phyloP scores from a whole-genome alignment of 2,329 filamentous ascomycete species.

The Exophiala mesophila region DNA sequence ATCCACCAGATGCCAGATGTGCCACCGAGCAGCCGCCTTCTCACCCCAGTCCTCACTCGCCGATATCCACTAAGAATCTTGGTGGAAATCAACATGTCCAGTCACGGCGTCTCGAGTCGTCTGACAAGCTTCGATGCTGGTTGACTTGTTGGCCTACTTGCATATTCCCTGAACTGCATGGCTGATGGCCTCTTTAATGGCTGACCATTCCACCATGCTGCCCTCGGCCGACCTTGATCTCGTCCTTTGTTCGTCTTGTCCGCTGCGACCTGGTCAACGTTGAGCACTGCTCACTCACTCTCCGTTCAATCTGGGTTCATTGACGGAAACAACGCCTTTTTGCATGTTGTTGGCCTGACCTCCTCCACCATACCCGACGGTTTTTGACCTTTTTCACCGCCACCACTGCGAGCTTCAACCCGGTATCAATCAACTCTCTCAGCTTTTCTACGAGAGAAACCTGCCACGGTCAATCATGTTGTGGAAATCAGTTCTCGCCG shows the following conservation, averaged over 20 bases:
- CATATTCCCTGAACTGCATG: too few relatives aligned
- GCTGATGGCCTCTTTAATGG: not conserved
- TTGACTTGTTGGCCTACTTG: constrained; percentile 4
- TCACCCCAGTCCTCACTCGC: too few relatives aligned
- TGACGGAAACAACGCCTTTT: too few relatives aligned
- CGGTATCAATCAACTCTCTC: too few relatives aligned
- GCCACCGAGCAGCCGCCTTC: too few relatives aligned
- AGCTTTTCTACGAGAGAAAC: constrained; percentile 4
- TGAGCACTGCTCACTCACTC: too few relatives aligned
- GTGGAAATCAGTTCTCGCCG: constrained; percentile 23
- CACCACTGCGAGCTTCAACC: too few relatives aligned
- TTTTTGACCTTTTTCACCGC: too few relatives aligned
- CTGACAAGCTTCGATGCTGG: constrained; percentile 11
- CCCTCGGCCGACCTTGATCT: not conserved
- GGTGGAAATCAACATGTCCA: constrained; percentile 5
- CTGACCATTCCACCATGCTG: not conserved
- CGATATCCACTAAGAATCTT: constrained; percentile 1
- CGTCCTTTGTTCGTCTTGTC: constrained; percentile 2
- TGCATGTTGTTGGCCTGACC: too few relatives aligned
- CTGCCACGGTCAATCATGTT: constrained; percentile 12
- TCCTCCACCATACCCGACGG: too few relatives aligned
- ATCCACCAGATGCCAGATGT: too few relatives aligned
- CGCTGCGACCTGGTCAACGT: not conserved
- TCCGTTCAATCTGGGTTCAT: too few relatives aligned
- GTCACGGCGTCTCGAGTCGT: constrained; percentile 16